phyloP scores from a whole-genome alignment of 2,329 filamentous ascomycete species.

The Fusarium pseudoanthophilum region DNA sequence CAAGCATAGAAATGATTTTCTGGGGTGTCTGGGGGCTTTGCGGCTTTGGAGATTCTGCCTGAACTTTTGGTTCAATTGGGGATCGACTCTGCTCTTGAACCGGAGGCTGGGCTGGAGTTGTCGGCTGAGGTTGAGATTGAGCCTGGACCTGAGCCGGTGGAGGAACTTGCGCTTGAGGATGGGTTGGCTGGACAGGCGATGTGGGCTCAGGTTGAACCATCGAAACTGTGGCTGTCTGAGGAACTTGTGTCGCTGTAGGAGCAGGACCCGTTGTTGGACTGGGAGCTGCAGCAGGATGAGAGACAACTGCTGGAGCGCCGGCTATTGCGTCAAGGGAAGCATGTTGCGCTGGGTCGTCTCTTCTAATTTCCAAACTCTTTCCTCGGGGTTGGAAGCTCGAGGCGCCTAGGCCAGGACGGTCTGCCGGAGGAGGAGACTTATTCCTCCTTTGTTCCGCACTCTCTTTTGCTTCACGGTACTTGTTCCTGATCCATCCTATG shows the following conservation, averaged over 20 bases:
- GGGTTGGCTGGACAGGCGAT: conserved; percentile 8
- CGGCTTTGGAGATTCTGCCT: neutral
- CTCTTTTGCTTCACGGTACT: conserved; percentile 69
- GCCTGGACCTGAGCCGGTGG: neutral
- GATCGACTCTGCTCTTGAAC: conserved; percentile 1
- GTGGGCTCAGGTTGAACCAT: conserved; percentile 17
- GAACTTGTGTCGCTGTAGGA: conserved; percentile 2
- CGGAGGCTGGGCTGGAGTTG: conserved; percentile 1
- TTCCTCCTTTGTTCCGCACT: conserved; percentile 64
- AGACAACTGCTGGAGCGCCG: conserved; percentile 12
- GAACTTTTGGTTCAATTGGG: neutral
- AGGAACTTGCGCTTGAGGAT: conserved; percentile 3
- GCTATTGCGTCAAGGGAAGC: conserved; percentile 24
- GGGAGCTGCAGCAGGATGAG: conserved; percentile 7
- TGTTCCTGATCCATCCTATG: conserved; percentile 68
- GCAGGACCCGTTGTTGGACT: neutral
- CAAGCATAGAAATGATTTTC: conserved; percentile 31
- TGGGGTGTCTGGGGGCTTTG: conserved; percentile 3
- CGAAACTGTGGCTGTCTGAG: conserved; percentile 21
- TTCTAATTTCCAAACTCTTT: conserved; percentile 61
- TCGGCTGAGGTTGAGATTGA: conserved; percentile 5
- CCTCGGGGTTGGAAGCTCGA: conserved; percentile 52
- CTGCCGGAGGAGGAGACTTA: conserved; percentile 65
- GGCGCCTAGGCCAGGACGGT: conserved; percentile 43
- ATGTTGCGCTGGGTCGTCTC: conserved; percentile 44